Conservation (phyloP, 495 filamentous ascomycete species). For the Penicillium daleae region DNA sequence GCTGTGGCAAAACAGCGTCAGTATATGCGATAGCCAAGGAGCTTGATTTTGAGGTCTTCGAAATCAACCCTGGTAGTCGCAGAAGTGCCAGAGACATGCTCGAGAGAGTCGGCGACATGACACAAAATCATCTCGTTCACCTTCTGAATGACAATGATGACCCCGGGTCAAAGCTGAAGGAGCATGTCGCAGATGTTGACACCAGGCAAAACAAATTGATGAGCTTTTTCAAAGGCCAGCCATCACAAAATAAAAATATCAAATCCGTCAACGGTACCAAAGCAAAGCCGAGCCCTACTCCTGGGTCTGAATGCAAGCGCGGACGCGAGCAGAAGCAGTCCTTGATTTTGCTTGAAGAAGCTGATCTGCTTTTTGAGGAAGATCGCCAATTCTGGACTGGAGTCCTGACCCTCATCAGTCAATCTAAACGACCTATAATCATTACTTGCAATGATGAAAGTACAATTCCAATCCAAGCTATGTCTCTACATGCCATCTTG, state of each 20-base stretch:
- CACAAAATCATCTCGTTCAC: constrained; percentile 86
- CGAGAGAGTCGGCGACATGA: constrained; percentile 95
- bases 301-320: constrained; percentile 41
- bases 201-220: constrained; percentile 77
- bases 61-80: constrained; percentile 83
- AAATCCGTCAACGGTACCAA: constrained; percentile 23
- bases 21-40: constrained; percentile 96
- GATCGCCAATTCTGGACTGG: constrained; percentile 94
- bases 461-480: constrained; percentile 67
- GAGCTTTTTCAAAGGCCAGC: constrained; percentile 70
- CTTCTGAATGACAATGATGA: constrained; percentile 41
- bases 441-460: constrained; percentile 93
- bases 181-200: constrained; percentile 46
- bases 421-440: constrained; percentile 88
- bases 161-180: constrained; percentile 22
- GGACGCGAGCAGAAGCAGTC: constrained; percentile 82
- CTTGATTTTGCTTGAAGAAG: constrained; percentile 92
- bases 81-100: constrained; percentile 88
- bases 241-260: constrained; percentile 32
- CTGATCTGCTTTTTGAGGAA: constrained; percentile 89
- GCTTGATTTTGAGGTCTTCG: constrained; percentile 91
- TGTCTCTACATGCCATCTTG: constrained; percentile 82
- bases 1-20: constrained; percentile 91
- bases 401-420: constrained; percentile 71
- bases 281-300: constrained; percentile 12